Evolutionary conservation across 805 yeast species (phyloP), one percentile per base, ranked within the genome.

Genomic region (Isabelozyma gotoi): DNA sequence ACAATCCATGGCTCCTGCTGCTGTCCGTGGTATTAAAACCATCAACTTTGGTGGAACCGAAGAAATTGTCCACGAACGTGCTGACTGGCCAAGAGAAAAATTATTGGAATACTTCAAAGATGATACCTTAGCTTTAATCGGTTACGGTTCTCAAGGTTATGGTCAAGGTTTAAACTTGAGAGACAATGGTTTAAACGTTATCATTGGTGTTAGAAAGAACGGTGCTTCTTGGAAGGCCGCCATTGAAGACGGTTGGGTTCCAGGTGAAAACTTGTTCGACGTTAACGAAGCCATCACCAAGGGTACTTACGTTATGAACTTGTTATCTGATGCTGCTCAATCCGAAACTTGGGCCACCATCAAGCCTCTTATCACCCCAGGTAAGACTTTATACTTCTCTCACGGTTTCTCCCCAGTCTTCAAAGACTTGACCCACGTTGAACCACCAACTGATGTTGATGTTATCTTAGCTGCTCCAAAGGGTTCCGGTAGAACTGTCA

Each of bases 151-250:
- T 57, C 99, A 94, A 80, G 99, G 99, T 81, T 92, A 94, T 82
- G 99, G 99, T 71, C 99, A 94, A 81, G 98, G 97, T 76, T 84
- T 94, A 62, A 94, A 94, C 90, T 78, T 95, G 79, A 88, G 99
- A 79, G 99, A 94, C 82, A 92, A 94, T 66, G 99, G 99, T 74
- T 74, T 94, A 67, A 92, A 92, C 73, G 99, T 92, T 60, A 88
- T 94, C 70, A 80, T 94, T 59, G 99, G 99, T 84, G 99, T 94
- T 63, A 84, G 99, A 77, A 89, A 94, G 82, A 75, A 88, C 68
- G 99, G 99, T 81, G 94, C 97, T 56, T 94, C 98, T 46, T 94
- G 99, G 99, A 92, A 92, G 80, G 96, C 97, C 59, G 99, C 99
- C 66, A 77, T 89, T 61, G 99, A 94, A 77, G 99, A 94, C 73